phyloP scores from a whole-genome alignment of 805 yeast species.

The Blastobotrys muscicola region DNA sequence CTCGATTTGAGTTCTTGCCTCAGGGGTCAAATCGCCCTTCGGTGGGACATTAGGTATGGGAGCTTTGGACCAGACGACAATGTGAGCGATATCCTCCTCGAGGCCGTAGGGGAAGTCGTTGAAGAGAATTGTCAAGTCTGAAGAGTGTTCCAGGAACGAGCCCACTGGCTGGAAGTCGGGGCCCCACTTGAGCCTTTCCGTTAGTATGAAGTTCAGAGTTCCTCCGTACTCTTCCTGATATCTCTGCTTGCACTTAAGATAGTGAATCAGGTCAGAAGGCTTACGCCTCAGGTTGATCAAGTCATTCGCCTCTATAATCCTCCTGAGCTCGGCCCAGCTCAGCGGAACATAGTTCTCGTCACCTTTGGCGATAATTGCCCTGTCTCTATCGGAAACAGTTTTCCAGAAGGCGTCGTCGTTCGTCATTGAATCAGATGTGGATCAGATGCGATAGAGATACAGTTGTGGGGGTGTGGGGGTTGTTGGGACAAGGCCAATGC shows the following conservation, averaged over 20 bases:
- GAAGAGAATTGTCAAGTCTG: slow-evolving; percentile 37
- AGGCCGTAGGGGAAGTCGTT: slow-evolving; percentile 52
- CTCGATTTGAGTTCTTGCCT: slow-evolving; percentile 31
- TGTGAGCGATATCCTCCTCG: slow-evolving; percentile 37
- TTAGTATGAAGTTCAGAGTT: slow-evolving; percentile 11
- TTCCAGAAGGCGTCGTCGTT: no score
- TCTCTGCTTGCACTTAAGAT: slow-evolving; percentile 9
- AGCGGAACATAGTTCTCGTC: slow-evolving; percentile 19
- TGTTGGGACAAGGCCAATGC: no score
- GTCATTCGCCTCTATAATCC: slow-evolving; percentile 13
- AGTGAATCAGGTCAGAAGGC: slow-evolving; percentile 12
- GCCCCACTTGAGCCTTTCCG: slow-evolving; percentile 14
- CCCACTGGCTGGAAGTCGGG: slow-evolving; percentile 4
- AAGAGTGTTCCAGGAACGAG: slow-evolving; percentile 6
- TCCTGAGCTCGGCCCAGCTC: slow-evolving; percentile 18
- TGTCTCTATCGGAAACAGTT: slow-evolving; percentile 10
- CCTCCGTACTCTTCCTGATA: slow-evolving; percentile 13
- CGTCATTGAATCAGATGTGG: no score
- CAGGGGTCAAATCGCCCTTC: slow-evolving; percentile 36
- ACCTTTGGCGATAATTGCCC: slow-evolving; percentile 12
- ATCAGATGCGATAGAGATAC: no score
- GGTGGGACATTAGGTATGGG: slow-evolving; percentile 34
- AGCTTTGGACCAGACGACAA: slow-evolving; percentile 49
- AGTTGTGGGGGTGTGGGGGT: no score
- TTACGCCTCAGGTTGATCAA: slow-evolving; percentile 9